A percentile compares a stretch with the other conserved stretches of the same genome.
These are phyloP conservation scores for Coemansia sp. DNA, from an alignment of 192 early-diverging fungal genomes.

Conservation along the genomic window DNA sequence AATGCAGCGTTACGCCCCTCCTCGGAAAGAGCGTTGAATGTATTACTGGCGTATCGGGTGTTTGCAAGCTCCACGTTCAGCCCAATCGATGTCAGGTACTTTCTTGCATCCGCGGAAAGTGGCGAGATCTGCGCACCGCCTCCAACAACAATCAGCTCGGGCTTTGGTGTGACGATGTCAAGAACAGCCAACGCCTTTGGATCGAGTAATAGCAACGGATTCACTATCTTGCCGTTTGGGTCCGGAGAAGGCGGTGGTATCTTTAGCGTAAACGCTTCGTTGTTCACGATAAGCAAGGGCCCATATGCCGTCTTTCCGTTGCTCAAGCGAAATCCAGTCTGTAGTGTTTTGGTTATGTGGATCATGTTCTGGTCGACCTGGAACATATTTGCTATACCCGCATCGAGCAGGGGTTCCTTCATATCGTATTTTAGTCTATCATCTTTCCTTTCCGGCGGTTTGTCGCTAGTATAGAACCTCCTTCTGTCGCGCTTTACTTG, in stretches of 20 bases:
- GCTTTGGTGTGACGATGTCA: slow-evolving; percentile 38
- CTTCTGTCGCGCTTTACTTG: not conserved
- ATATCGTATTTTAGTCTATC: slow-evolving; percentile 46
- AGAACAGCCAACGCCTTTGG: slow-evolving; percentile 29
- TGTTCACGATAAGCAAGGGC: slow-evolving; percentile 50
- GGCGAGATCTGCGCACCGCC: slow-evolving; percentile 31
- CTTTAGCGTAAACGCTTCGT: slow-evolving; percentile 42
- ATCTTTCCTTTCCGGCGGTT: not conserved
- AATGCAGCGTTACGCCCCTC: slow-evolving; percentile 48
- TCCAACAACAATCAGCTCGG: slow-evolving; percentile 51
- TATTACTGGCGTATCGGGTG: slow-evolving; percentile 40
- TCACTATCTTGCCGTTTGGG: slow-evolving; percentile 14
- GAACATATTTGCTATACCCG: slow-evolving; percentile 50
- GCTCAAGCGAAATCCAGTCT: slow-evolving; percentile 47
- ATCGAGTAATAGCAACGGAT: slow-evolving; percentile 32
- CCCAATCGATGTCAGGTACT: slow-evolving; percentile 46
- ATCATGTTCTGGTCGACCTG: slow-evolving; percentile 33
- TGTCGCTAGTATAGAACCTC: not conserved
- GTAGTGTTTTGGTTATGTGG: slow-evolving; percentile 24
- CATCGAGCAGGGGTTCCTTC: slow-evolving; percentile 48
- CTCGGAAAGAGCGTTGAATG: slow-evolving; percentile 37
- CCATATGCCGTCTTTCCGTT: slow-evolving; percentile 29
- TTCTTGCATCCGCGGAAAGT: slow-evolving; percentile 17
- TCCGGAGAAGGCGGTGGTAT: slow-evolving; percentile 38
- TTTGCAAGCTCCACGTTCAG: slow-evolving; percentile 43